A percentile compares a stretch with the other conserved stretches of the same genome.
These are phyloP conservation scores for Pichia scutulata DNA, from an alignment of 805 yeast species.

Conservation along the genomic window DNA sequence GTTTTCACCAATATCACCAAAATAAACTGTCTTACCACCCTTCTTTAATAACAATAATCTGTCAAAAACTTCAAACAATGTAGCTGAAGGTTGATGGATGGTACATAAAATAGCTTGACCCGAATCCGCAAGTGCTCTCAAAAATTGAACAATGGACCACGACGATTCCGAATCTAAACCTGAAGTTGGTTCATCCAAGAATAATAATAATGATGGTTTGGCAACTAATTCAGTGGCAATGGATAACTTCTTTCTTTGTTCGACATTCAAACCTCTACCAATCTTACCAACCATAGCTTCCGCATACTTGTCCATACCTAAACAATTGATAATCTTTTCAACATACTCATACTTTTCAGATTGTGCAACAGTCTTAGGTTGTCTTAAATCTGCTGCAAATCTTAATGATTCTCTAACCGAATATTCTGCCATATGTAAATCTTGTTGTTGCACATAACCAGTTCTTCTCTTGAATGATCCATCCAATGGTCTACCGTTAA, in stretches of 20 bases:
- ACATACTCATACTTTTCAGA: conserved; percentile 37
- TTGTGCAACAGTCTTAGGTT: conserved; percentile 36
- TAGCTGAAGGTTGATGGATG: conserved; percentile 45
- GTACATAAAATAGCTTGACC: conserved; percentile 55
- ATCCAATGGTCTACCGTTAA: conserved; percentile 43
- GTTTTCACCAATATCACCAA: conserved; percentile 45
- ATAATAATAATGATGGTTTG: conserved; percentile 42
- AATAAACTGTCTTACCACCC: conserved; percentile 49
- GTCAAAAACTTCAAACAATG: conserved; percentile 37
- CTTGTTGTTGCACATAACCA: conserved; percentile 53
- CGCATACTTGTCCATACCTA: conserved; percentile 39
- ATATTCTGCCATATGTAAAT: conserved; percentile 40
- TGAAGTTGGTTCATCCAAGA: conserved; percentile 55
- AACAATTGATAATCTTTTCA: conserved; percentile 32
- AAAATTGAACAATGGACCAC: conserved; percentile 48
- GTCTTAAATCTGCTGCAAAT: conserved; percentile 43
- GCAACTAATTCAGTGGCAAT: conserved; percentile 50
- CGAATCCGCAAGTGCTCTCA: conserved; percentile 40
- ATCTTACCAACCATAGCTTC: conserved; percentile 43
- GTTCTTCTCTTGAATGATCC: conserved; percentile 44
- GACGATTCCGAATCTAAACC: conserved; percentile 52
- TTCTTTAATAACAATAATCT: conserved; percentile 32
- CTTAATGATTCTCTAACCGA: conserved; percentile 44
- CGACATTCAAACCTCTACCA: conserved; percentile 47
- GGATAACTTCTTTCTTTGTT: conserved; percentile 45